Evolutionary conservation across 1,284 basidiomycete species (phyloP), one percentile per base, ranked within the genome.

Genomic region (Heterobasidion irregulare): DNA sequence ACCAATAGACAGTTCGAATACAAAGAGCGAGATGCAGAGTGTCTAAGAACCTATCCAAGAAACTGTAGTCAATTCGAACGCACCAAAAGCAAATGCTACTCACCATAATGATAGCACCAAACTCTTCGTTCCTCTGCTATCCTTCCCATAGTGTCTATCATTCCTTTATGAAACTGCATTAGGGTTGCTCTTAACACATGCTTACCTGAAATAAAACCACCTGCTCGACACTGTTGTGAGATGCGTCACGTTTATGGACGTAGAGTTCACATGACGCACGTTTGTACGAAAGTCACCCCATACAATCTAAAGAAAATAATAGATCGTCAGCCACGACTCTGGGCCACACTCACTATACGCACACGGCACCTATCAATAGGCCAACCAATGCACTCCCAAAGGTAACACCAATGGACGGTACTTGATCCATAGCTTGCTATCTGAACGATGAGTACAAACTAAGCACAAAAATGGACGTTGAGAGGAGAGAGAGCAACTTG

Each of bases 201-300:
- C 26, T 26, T 26, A 6, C 26, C 26, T 26, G 26, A 26, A 26
- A 26, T 26, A 26, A 26, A 26, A 26, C 26, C 26, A 26, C 26
- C 26, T 26, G 26, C 6, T 26, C 26, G 26, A 26, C 26, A 26
- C 6, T 26, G 26, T 26, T 26, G 26, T 26, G 26, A 26, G 26
- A 26, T 26, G 26, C 26, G 18, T 13, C 26, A 26, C 50, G 35
- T 51, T 16, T 16, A 10, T 19, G 15, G 50, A 41, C 10, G 33
- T 8, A 8, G 36, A 41, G 15, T 16, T 7, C 16, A 41, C 46
- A 56, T 44, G 8, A 55, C 62, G 52, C 53, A 66, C 67, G 64
- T 67, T 56, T 68, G 67, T 41, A 66, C 46, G 32, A 66, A 35
- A 6, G 67, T 68, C 9, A 67, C 57, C 8, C 66, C 67, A 55